phyloP scores from a whole-genome alignment of 495 filamentous ascomycete species.

The Aspergillus biplanus region DNA sequence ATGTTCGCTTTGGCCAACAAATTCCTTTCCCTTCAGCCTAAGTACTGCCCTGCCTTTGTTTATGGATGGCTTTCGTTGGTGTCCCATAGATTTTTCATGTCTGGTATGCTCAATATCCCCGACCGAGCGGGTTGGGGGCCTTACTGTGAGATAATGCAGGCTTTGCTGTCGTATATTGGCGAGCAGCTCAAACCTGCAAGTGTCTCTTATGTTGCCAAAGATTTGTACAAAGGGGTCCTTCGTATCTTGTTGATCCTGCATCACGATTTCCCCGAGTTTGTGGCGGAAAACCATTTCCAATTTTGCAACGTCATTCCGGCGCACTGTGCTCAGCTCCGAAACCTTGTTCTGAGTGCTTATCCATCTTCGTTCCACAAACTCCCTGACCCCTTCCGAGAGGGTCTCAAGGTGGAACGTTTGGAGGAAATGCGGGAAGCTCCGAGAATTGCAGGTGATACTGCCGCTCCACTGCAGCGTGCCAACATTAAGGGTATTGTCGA shows the following conservation, averaged over 20 bases:
- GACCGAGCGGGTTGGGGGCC: constrained; percentile 72
- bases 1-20: constrained; percentile 72
- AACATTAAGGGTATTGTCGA: constrained; percentile 73
- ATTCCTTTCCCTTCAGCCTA: constrained; percentile 76
- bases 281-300: constrained; percentile 82
- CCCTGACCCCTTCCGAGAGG: constrained; percentile 78
- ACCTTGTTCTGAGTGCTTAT: constrained; percentile 83
- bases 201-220: constrained; percentile 71
- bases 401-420: constrained; percentile 79
- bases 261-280: constrained; percentile 93
- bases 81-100: constrained; percentile 85
- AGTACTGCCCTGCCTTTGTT: constrained; percentile 75
- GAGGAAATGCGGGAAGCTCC: constrained; percentile 75
- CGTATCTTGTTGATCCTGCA: constrained; percentile 83
- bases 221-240: constrained; percentile 81
- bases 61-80: constrained; percentile 84
- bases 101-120: constrained; percentile 71
- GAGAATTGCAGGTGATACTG: constrained; percentile 63
- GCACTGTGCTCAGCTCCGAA: constrained; percentile 86
- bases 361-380: constrained; percentile 75
- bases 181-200: constrained; percentile 76
- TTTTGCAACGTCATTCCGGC: constrained; percentile 84
- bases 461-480: constrained; percentile 57
- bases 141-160: constrained; percentile 76
- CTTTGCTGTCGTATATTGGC: constrained; percentile 73